Conservation (phyloP, 129 eudicot species). For the Rutidosis leptorrhynchoides region DNA sequence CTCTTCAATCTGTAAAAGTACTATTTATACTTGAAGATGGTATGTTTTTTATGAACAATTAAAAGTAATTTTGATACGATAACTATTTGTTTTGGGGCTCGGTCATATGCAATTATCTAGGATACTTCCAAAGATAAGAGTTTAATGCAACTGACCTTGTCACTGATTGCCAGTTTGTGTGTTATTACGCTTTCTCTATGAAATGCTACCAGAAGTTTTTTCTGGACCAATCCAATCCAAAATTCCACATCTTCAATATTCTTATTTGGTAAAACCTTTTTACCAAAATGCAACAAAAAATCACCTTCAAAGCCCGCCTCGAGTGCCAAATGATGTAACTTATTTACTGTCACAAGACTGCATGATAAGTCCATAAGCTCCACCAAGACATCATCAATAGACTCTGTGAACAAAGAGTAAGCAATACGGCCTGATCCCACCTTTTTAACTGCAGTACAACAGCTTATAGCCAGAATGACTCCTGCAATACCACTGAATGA, state of each 20-base stretch:
- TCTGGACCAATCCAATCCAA: constrained; percentile 72
- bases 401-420: constrained; percentile 39
- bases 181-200: constrained; percentile 59
- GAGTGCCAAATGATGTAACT: constrained; percentile 55
- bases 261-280: constrained; percentile 62
- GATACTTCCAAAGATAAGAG: not conserved
- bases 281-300: constrained; percentile 67
- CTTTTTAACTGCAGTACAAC: constrained; percentile 61
- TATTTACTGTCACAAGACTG: constrained; percentile 55
- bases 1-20: constrained; percentile 42
- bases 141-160: constrained; percentile 49
- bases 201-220: constrained; percentile 57
- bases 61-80: not conserved
- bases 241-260: constrained; percentile 63
- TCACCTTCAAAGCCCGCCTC: constrained; percentile 84
- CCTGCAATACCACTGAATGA: constrained; percentile 89
- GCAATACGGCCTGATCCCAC: constrained; percentile 54
- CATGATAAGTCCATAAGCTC: constrained; percentile 67
- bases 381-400: constrained; percentile 48
- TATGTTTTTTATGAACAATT: no score
- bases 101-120: not conserved
- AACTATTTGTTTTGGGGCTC: not conserved
- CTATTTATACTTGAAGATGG: not conserved
- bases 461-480: constrained; percentile 58
- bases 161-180: constrained; percentile 33